Evolutionary conservation across 352 stramenopile genomes (phyloP).

Genomic region (Salisapilia sapeloensis): DNA sequence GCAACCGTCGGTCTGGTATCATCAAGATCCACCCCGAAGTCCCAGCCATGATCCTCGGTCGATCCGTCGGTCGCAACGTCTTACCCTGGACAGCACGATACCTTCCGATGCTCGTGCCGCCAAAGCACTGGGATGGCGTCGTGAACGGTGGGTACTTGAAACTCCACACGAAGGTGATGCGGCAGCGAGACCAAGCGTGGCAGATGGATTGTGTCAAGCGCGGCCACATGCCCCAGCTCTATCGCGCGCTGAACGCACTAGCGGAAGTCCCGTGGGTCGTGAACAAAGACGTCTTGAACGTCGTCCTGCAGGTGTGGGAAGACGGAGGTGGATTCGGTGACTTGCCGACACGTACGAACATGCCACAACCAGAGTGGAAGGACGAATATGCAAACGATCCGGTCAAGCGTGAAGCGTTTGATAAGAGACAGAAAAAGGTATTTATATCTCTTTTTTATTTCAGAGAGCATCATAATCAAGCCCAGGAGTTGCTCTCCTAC

Average conservation of each 20-base stretch:
- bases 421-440: constrained; percentile 15
- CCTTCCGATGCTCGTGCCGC: constrained; percentile 94
- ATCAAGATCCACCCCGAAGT: constrained; percentile 57
- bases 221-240: constrained; percentile 72
- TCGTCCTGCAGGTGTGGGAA: constrained; percentile 86
- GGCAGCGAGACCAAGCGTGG: constrained; percentile 60
- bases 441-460: constrained; percentile 2
- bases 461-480: constrained; percentile 34
- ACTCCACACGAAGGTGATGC: constrained; percentile 88
- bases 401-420: constrained; percentile 27
- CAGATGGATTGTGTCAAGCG: constrained; percentile 81
- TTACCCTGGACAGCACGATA: constrained; percentile 75
- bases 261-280: constrained; percentile 89
- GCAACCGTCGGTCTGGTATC: constrained; percentile 59
- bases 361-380: constrained; percentile 36
- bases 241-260: constrained; percentile 87
- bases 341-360: constrained; percentile 67
- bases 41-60: constrained; percentile 26
- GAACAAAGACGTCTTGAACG: constrained; percentile 87
- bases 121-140: constrained; percentile 79
- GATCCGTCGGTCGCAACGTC: constrained; percentile 32
- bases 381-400: constrained; percentile 53
- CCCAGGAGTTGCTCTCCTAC: constrained; percentile 31
- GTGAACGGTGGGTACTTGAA: constrained; percentile 88
- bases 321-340: constrained; percentile 85